Evolutionary conservation across 306 rosid genomes (phyloP).

Genomic region (Medicago truncatula): DNA sequence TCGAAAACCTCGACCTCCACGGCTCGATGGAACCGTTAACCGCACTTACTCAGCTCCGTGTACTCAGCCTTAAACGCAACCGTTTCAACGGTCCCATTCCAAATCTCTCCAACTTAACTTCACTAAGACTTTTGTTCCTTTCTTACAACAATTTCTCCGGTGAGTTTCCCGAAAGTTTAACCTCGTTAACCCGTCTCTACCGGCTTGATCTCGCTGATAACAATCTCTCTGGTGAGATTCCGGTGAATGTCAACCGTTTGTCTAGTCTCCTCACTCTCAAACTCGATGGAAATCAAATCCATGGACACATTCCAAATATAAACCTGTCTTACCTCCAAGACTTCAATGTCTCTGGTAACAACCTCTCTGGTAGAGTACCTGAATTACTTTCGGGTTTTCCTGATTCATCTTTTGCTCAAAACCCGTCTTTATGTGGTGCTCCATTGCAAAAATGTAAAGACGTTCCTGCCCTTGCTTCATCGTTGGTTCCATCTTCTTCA

Average conservation of each 20-base stretch:
- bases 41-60: slow-evolving; percentile 65
- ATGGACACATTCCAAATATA: slow-evolving; percentile 59
- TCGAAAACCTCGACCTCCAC: slow-evolving; percentile 61
- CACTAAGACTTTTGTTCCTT: slow-evolving; percentile 69
- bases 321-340: slow-evolving; percentile 61
- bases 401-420: slow-evolving; percentile 55
- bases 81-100: slow-evolving; percentile 69
- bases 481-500: slow-evolving; percentile 49
- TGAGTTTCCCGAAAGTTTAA: slow-evolving; percentile 49
- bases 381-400: slow-evolving; percentile 61
- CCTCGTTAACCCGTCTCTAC: slow-evolving; percentile 65
- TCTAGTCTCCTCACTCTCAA: slow-evolving; percentile 75
- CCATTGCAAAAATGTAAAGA: slow-evolving; percentile 61
- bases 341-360: slow-evolving; percentile 69
- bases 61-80: slow-evolving; percentile 80
- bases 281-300: slow-evolving; percentile 56
- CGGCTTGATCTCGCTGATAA: slow-evolving; percentile 87
- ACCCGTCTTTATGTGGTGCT: slow-evolving; percentile 67
- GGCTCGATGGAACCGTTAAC: slow-evolving; percentile 63
- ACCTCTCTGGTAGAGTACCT: slow-evolving; percentile 68
- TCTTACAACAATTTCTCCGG: slow-evolving; percentile 74
- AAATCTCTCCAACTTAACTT: slow-evolving; percentile 62
- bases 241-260: slow-evolving; percentile 54
- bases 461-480: slow-evolving; percentile 59
- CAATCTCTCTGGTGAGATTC: slow-evolving; percentile 66